These are phyloP conservation scores for Phytophthora kernoviae DNA, from an alignment of 352 stramenopile species.

Conservation along the genomic window DNA sequence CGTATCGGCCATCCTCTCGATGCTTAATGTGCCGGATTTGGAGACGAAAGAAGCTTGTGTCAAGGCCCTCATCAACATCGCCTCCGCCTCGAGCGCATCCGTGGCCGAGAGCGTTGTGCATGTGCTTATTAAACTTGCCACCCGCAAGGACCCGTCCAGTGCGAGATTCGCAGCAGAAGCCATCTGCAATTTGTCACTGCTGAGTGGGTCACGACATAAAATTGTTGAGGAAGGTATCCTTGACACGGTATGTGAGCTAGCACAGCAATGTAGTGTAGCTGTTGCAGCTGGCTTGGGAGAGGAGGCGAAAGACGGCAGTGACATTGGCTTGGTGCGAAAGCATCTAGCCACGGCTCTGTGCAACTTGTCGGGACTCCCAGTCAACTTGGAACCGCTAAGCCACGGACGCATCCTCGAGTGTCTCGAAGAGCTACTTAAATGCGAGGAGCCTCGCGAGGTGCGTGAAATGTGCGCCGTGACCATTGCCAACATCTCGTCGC, in stretches of 20 bases:
- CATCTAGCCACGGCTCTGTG: constrained; percentile 75
- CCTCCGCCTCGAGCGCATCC: constrained; percentile 57
- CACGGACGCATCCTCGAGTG: constrained; percentile 74
- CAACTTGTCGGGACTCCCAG: constrained; percentile 76
- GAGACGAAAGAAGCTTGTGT: constrained; percentile 85
- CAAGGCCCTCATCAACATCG: constrained; percentile 88
- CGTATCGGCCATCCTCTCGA: constrained; percentile 82
- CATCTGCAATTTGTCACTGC: constrained; percentile 80
- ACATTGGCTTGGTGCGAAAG: constrained; percentile 43
- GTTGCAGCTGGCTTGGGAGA: constrained; percentile 9
- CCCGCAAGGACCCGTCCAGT: constrained; percentile 62
- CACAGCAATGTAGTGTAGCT: constrained; percentile 33
- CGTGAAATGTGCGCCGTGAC: constrained; percentile 73
- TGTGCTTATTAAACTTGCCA: constrained; percentile 76
- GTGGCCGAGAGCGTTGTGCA: constrained; percentile 82
- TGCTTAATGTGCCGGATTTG: constrained; percentile 81
- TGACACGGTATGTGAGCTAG: constrained; percentile 73
- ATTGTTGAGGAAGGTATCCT: constrained; percentile 82
- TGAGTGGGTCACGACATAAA: constrained; percentile 70
- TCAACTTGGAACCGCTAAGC: constrained; percentile 72
- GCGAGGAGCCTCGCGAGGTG: constrained; percentile 62
- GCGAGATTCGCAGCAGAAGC: constrained; percentile 68
- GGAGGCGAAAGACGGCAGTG: constrained; percentile 25
- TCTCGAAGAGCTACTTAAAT: constrained; percentile 77
- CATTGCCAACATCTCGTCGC: constrained; percentile 78